A percentile compares a stretch with the other conserved stretches of the same genome.
phyloP scores from a whole-genome alignment of 2,329 filamentous ascomycete species.

The Talaromyces pinophilus region DNA sequence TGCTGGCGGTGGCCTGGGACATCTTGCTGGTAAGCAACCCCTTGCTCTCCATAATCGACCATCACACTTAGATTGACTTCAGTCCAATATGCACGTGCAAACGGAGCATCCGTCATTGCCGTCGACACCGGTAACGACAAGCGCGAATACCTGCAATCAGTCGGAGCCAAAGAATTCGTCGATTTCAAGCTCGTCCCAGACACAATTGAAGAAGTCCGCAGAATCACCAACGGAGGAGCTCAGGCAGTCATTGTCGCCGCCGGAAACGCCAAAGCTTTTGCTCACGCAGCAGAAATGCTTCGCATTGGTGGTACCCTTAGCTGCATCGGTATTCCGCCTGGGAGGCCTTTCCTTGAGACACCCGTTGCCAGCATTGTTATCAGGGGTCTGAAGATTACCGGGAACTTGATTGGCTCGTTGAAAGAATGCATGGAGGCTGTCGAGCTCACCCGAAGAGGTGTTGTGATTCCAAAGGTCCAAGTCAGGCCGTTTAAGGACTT shows the following conservation, averaged over 20 bases:
- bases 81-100: constrained; percentile 50
- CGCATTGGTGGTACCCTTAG: constrained; percentile 47
- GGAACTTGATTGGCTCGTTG: constrained; percentile 49
- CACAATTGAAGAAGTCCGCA: constrained; percentile 36
- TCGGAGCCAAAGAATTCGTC: constrained; percentile 46
- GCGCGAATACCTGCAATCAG: constrained; percentile 39
- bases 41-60: neutral
- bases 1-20: constrained; percentile 50
- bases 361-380: constrained; percentile 49
- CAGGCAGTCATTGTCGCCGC: constrained; percentile 48
- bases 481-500: constrained; percentile 48
- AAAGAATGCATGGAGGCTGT: constrained; percentile 52
- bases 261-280: constrained; percentile 45
- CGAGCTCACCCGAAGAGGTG: constrained; percentile 44
- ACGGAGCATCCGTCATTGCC: constrained; percentile 46
- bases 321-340: constrained; percentile 49
- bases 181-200: constrained; percentile 42
- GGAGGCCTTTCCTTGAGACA: constrained; percentile 42
- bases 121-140: constrained; percentile 46
- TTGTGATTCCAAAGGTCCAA: constrained; percentile 46
- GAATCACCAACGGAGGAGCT: constrained; percentile 44
- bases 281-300: constrained; percentile 48
- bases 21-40: constrained; percentile 42
- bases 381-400: constrained; percentile 47
- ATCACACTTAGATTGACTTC: constrained; percentile 14